Evolutionary conservation across 352 stramenopile species (phyloP).

Genomic region (Globisporangium parvum): DNA sequence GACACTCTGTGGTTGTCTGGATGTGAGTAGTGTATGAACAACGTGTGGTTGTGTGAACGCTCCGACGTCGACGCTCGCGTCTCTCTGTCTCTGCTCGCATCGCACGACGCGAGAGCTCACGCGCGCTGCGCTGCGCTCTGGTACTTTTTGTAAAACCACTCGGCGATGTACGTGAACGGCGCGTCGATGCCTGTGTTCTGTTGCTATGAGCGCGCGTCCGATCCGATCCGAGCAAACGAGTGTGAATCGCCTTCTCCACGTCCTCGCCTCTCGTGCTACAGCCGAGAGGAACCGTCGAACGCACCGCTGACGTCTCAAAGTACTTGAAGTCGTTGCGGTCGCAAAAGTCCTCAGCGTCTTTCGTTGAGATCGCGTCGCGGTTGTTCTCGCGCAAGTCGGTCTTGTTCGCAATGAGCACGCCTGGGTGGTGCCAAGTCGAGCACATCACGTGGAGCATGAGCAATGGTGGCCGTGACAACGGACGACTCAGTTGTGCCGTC

Average conservation of each 20-base stretch:
- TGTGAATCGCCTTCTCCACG: neutral
- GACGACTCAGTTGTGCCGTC: neutral
- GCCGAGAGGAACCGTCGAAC: neutral
- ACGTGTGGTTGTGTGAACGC: too few relatives aligned
- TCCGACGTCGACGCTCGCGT: too few relatives aligned
- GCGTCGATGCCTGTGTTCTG: slow-evolving; percentile 68
- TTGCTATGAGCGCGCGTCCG: slow-evolving; percentile 28
- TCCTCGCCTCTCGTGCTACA: neutral
- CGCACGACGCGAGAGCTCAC: slow-evolving; percentile 11
- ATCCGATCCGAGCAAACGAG: neutral
- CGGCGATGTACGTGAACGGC: slow-evolving; percentile 72
- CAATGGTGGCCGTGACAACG: neutral
- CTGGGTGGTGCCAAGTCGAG: slow-evolving; percentile 12
- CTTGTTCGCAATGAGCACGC: slow-evolving; percentile 74
- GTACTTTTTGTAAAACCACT: slow-evolving; percentile 86
- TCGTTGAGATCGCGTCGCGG: slow-evolving; percentile 57
- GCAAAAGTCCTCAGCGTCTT: slow-evolving; percentile 66
- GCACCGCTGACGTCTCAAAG: slow-evolving; percentile 74
- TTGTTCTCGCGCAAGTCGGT: slow-evolving; percentile 74
- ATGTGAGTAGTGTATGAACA: neutral
- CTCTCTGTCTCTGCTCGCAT: too few relatives aligned
- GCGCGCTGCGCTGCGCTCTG: slow-evolving; percentile 52
- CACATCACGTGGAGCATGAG: neutral
- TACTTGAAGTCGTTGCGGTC: slow-evolving; percentile 77
- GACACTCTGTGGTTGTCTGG: neutral